Conservation (phyloP, 768 basidiomycete species). For the Scleroderma bovista region DNA sequence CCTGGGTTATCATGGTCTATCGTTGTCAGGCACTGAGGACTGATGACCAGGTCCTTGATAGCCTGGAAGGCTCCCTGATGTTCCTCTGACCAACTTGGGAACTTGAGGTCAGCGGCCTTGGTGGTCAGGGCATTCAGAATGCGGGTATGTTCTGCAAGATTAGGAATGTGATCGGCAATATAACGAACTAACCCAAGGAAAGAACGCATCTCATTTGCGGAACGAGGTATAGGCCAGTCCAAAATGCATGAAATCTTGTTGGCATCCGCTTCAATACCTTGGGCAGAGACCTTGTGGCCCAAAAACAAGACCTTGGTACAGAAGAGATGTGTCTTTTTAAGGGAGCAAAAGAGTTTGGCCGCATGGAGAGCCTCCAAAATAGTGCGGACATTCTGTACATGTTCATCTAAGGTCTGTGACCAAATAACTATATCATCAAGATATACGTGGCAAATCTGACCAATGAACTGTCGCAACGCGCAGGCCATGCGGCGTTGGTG, state of each 20-base stretch:
- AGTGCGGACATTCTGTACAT: slow-evolving; percentile 9
- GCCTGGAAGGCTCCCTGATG: slow-evolving; percentile 4
- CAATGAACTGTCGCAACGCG: slow-evolving; percentile 10
- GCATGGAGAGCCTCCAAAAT: slow-evolving; percentile 9
- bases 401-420: slow-evolving; percentile 18
- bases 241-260: slow-evolving; percentile 12
- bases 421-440: slow-evolving; percentile 22
- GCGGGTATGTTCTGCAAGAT: slow-evolving; percentile 6
- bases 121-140: slow-evolving; percentile 7
- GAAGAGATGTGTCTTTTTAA: slow-evolving; percentile 20
- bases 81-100: no score
- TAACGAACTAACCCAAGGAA: slow-evolving; percentile 9
- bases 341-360: slow-evolving; percentile 20
- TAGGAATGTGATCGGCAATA: slow-evolving; percentile 6
- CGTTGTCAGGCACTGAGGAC: slow-evolving; percentile 21
- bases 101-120: slow-evolving; percentile 15
- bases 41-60: slow-evolving; percentile 19
- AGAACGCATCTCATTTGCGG: slow-evolving; percentile 9
- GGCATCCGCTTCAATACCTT: slow-evolving; percentile 22
- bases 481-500: slow-evolving; percentile 13
- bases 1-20: slow-evolving; percentile 28
- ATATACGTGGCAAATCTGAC: slow-evolving; percentile 8
- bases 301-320: background rate
- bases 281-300: slow-evolving; percentile 19
- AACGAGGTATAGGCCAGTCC: slow-evolving; percentile 27